These are phyloP conservation scores for Echium plantagineum DNA, from an alignment of 257 asterid genomes.

Conservation along the genomic window DNA sequence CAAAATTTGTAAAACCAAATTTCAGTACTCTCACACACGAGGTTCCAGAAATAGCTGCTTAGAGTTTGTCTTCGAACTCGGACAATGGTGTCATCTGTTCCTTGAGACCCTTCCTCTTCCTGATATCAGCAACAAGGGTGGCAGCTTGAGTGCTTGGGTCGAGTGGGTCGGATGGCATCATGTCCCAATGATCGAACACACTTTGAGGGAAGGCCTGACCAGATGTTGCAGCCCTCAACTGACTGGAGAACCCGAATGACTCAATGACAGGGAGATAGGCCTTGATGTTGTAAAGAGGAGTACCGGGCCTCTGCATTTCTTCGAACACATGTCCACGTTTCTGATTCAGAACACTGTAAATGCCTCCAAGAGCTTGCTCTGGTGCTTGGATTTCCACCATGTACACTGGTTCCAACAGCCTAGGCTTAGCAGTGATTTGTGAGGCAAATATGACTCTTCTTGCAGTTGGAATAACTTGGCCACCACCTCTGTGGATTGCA, in stretches of 20 bases:
- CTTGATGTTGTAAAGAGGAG: conserved; percentile 38
- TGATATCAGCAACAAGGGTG: conserved; percentile 21
- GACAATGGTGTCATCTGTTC: conserved; percentile 22
- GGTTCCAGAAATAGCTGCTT: conserved; percentile 3
- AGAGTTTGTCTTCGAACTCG: conserved; percentile 30
- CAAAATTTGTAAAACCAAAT: too few relatives aligned
- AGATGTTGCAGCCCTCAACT: too few relatives aligned
- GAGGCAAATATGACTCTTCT: conserved; percentile 36
- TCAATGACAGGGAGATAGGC: conserved; percentile 31
- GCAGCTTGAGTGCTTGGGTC: too few relatives aligned
- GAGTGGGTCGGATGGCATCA: too few relatives aligned
- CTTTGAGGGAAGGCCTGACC: too few relatives aligned
- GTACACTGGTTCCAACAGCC: conserved; percentile 32
- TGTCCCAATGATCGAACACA: too few relatives aligned
- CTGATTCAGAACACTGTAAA: conserved; percentile 35
- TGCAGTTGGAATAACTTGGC: too few relatives aligned
- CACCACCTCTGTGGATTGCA: conserved; percentile 39
- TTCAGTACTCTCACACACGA: too few relatives aligned
- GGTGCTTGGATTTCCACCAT: conserved; percentile 35
- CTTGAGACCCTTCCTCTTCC: conserved; percentile 37
- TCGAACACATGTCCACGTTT: conserved; percentile 38
- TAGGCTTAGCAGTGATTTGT: conserved; percentile 33
- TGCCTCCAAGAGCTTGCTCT: conserved; percentile 31
- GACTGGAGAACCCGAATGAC: conserved; percentile 33
- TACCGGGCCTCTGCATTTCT: conserved; percentile 38